Percentiles rank a stretch among this genome's conserved stretches.
phyloP scores from a whole-genome alignment of 768 basidiomycete species.

The Psilocybe azurescens region DNA sequence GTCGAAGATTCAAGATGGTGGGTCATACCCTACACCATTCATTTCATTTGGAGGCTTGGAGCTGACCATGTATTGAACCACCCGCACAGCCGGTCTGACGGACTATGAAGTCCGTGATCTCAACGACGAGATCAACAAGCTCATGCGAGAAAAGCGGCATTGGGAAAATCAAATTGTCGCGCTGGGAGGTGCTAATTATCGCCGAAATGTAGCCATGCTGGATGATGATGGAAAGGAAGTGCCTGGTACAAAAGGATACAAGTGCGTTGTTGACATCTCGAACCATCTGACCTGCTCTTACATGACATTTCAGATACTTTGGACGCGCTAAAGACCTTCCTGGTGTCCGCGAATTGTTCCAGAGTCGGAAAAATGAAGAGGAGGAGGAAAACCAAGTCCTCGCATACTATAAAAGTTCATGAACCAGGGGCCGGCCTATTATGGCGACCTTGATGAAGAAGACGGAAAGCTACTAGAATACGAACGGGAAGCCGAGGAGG shows the following conservation, averaged over 20 bases:
- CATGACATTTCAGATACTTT: constrained; percentile 72
- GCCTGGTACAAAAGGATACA: constrained; percentile 96
- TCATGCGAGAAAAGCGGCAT: constrained; percentile 93
- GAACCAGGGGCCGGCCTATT: constrained; percentile 87
- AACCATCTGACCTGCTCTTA: neutral
- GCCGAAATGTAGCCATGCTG: constrained; percentile 91
- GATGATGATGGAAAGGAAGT: constrained; percentile 97
- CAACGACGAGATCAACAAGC: constrained; percentile 97
- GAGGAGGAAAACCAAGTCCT: constrained; percentile 85
- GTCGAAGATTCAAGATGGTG: constrained; percentile 96
- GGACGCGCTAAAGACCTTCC: constrained; percentile 96
- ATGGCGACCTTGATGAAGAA: constrained; percentile 88
- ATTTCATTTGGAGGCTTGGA: neutral
- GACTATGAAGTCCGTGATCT: constrained; percentile 96
- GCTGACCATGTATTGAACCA: neutral
- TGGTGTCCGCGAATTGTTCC: constrained; percentile 94
- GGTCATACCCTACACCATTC: constrained; percentile 29
- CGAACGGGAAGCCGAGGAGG: constrained; percentile 74
- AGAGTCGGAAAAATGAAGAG: constrained; percentile 83
- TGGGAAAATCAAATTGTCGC: constrained; percentile 98
- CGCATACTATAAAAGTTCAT: constrained; percentile 87
- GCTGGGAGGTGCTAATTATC: constrained; percentile 94
- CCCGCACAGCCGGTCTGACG: constrained; percentile 76
- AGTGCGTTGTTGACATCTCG: constrained; percentile 53
- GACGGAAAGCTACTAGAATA: constrained; percentile 70